Evolutionary conservation across 129 eudicot species (phyloP).

Genomic region (Flaveria brownii): DNA sequence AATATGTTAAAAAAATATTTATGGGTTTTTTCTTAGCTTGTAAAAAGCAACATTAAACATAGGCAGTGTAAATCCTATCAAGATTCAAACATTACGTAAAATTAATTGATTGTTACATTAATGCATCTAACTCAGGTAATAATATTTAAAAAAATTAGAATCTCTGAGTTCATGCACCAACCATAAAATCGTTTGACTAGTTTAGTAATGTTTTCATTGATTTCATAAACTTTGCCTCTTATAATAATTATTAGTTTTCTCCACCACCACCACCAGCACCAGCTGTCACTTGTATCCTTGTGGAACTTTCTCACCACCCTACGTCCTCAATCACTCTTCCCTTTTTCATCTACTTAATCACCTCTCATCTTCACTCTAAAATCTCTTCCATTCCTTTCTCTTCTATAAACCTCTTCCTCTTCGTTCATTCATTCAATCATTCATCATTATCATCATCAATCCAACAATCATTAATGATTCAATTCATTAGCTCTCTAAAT

Average conservation of each 20-base stretch:
- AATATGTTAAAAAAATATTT: too few relatives aligned
- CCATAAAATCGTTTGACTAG: background rate
- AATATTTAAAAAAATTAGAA: too few relatives aligned
- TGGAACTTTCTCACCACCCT: slow-evolving; percentile 34
- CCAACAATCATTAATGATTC: too few relatives aligned
- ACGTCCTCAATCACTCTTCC: slow-evolving; percentile 31
- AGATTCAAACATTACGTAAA: too few relatives aligned
- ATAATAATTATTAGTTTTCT: slow-evolving; percentile 1
- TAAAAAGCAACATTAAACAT: too few relatives aligned
- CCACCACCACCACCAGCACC: background rate
- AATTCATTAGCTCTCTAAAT: too few relatives aligned
- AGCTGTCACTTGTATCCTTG: slow-evolving; percentile 34
- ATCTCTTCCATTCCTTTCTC: slow-evolving; percentile 17
- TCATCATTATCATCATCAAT: background rate
- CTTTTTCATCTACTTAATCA: slow-evolving; percentile 36
- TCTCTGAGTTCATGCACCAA: too few relatives aligned
- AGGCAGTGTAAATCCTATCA: too few relatives aligned
- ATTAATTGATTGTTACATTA: too few relatives aligned
- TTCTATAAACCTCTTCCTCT: background rate
- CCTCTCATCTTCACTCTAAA: slow-evolving; percentile 9
- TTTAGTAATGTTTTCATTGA: background rate
- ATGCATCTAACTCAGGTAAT: too few relatives aligned
- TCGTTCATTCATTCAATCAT: background rate
- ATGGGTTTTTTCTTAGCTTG: too few relatives aligned
- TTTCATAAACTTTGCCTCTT: background rate